Percentiles rank a stretch among this genome's conserved stretches.
These are phyloP conservation scores for Colletotrichum sp. DNA, from an alignment of 2,329 filamentous ascomycete species.

Conservation along the genomic window DNA sequence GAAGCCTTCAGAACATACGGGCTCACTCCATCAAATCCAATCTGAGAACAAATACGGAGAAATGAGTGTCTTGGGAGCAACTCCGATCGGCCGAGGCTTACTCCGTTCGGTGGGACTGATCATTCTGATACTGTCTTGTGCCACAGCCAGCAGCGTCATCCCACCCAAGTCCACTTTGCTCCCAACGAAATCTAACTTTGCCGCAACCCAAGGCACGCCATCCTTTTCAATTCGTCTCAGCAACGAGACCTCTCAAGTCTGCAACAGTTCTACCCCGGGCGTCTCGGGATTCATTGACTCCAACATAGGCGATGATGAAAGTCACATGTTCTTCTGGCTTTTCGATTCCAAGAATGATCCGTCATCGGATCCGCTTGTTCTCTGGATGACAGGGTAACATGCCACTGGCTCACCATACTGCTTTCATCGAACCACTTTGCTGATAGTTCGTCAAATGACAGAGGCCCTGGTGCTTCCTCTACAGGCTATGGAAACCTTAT, in stretches of 20 bases:
- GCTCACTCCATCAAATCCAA: background rate
- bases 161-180: background rate
- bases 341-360: background rate
- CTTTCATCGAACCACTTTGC: background rate
- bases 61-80: background rate
- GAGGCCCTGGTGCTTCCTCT: background rate
- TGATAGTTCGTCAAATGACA: background rate
- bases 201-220: background rate
- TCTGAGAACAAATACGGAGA: background rate
- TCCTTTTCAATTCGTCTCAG: background rate
- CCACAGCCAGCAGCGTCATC: background rate
- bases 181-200: background rate
- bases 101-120: background rate
- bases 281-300: background rate
- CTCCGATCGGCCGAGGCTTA: background rate
- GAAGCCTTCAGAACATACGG: background rate
- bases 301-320: background rate
- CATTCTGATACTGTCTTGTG: background rate
- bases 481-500: background rate
- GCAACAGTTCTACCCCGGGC: background rate
- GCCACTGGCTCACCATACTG: background rate
- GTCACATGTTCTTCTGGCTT: slow-evolving; percentile 1
- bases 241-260: background rate
- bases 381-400: background rate
- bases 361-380: background rate